A percentile compares a stretch with the other conserved stretches of the same genome.
Evolutionary conservation across 352 stramenopile genomes (phyloP).

Genomic region (Detonula confervacea): DNA sequence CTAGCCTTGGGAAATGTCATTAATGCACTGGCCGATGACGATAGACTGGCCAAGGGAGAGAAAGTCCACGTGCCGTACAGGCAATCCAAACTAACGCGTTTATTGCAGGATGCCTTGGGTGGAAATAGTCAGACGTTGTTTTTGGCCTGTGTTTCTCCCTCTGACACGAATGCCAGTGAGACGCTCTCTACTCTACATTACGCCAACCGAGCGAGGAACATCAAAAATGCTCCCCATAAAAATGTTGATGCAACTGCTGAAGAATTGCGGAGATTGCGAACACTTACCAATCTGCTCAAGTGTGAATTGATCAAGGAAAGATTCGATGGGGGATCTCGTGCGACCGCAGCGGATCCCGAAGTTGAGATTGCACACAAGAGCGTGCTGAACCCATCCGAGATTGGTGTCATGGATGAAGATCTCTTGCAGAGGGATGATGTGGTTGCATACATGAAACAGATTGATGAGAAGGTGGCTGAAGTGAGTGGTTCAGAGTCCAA

Average conservation of each 20-base stretch:
- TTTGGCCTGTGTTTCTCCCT: conserved; percentile 57
- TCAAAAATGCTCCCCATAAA: conserved; percentile 63
- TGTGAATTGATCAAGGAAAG: conserved; percentile 71
- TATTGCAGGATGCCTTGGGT: conserved; percentile 54
- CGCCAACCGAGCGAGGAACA: conserved; percentile 61
- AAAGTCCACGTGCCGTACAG: conserved; percentile 91
- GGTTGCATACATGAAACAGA: conserved; percentile 63
- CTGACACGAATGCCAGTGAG: conserved; percentile 29
- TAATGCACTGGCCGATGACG: conserved; percentile 89
- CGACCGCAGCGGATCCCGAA: conserved; percentile 26
- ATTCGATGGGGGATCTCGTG: conserved; percentile 21
- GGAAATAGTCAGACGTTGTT: conserved; percentile 61
- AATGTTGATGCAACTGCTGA: conserved; percentile 38
- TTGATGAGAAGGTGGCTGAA: conserved; percentile 61
- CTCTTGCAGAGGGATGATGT: conserved; percentile 68
- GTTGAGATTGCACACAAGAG: conserved; percentile 23
- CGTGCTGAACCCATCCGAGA: conserved; percentile 20
- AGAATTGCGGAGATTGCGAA: conserved; percentile 51
- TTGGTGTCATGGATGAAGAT: conserved; percentile 60
- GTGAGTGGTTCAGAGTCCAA: conserved; percentile 29
- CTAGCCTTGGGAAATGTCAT: conserved; percentile 95
- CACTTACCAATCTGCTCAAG: conserved; percentile 71
- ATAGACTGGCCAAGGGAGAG: conserved; percentile 40
- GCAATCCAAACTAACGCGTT: conserved; percentile 90
- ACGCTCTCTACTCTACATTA: conserved; percentile 62